Conservation (phyloP, 768 basidiomycete genomes). For the Hygrophorus pudorinus region DNA sequence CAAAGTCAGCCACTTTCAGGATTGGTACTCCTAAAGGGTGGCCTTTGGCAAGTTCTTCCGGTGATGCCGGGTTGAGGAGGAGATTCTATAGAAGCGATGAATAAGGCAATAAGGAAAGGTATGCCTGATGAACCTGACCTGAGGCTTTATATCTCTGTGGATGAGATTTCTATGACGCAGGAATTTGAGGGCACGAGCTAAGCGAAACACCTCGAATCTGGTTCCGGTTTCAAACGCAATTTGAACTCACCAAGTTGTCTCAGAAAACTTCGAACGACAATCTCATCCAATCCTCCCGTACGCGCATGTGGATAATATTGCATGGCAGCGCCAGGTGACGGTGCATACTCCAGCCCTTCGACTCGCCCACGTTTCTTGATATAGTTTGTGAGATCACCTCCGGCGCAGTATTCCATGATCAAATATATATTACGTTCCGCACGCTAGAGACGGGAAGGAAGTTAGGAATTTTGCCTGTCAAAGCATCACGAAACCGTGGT, state of each 20-base stretch:
- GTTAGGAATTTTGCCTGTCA: neutral
- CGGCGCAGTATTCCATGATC: slow-evolving; percentile 95
- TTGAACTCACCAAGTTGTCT: slow-evolving; percentile 68
- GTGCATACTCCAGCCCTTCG: slow-evolving; percentile 76
- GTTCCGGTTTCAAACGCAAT: slow-evolving; percentile 2
- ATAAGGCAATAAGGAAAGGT: neutral
- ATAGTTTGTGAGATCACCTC: slow-evolving; percentile 92
- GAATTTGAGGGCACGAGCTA: slow-evolving; percentile 91
- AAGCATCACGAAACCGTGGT: slow-evolving; percentile 5
- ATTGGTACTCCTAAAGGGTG: slow-evolving; percentile 91
- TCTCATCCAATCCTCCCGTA: slow-evolving; percentile 83
- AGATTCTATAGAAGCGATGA: slow-evolving; percentile 55
- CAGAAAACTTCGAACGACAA: slow-evolving; percentile 85
- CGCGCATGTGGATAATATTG: slow-evolving; percentile 89
- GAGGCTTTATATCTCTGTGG: slow-evolving; percentile 96
- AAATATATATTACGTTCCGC: slow-evolving; percentile 80
- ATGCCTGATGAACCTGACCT: slow-evolving; percentile 32
- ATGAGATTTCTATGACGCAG: slow-evolving; percentile 82
- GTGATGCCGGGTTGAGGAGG: slow-evolving; percentile 73
- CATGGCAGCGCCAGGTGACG: slow-evolving; percentile 54
- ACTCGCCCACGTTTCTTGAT: slow-evolving; percentile 97
- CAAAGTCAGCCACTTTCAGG: slow-evolving; percentile 96
- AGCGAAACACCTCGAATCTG: neutral
- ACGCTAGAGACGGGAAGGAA: slow-evolving; percentile 30
- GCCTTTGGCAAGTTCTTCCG: slow-evolving; percentile 72